Base-by-base conservation (phyloP, 140 eudicot genomes). In the Oenanthe javanica region DNA sequence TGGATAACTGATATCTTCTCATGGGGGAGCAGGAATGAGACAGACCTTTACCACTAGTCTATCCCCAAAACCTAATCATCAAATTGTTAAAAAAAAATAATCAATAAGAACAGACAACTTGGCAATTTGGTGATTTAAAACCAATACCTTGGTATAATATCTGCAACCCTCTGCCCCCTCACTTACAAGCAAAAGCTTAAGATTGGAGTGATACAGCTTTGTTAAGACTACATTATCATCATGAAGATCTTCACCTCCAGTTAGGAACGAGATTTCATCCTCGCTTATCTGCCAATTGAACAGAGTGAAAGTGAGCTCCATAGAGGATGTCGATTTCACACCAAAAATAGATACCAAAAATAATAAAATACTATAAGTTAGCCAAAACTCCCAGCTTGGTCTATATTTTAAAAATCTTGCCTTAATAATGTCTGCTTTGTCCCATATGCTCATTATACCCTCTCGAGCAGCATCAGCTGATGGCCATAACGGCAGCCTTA, bases 401-500 rank as follows among this genome's bases (percentile, higher is more conserved):
- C 27, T 75, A 48, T 48, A 75, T 49, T 75, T 25, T 48, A 74
- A 50, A 23, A 54, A 9, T 27, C 74, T 51, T 87, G 91, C 98
- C 98, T 93, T 93, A 43, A 93, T 93, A 84, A 93, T 83, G 81
- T 93, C 98, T 21, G 98, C 96, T 82, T 88, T 89, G 82, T 90
- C 86, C 98, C 98, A 93, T 82, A 93, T 84, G 88, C 93, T 86
- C 98, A 93, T 93, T 84, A 93, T 91, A 73, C 88, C 92, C 21
- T 87, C 75, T 63, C 97, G 89, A 76, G 98, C 98, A 42, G 96
- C 93, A 61, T 91, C 93, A 57, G 84, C 91, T 43, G 98, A 93
- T 19, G 97, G 96, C 98, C 98, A 93, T 49, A 93, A 87, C 0
- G 95, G 87, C 83, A 91, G 79, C 78, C 97, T 87, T 86, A 93